Base-by-base conservation (phyloP, 345 rosid species). In the Eucalyptus lansdowneana region DNA sequence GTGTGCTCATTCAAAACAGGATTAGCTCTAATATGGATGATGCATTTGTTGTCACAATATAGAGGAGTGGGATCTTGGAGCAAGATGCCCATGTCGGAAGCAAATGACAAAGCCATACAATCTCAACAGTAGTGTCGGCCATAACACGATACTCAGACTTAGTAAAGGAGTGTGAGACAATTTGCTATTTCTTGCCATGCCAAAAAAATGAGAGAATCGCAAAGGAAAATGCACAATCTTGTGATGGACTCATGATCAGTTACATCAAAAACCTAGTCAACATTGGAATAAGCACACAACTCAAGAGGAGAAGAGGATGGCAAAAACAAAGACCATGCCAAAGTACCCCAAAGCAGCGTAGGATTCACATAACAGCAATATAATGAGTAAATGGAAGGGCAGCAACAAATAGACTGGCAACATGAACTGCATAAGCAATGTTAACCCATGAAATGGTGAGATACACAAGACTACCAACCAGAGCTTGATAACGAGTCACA, bases 341-440 rank as follows among this genome's bases (percentile, higher is more conserved):
- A 60, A 27, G 67, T 60, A 27, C 67, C 31, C n/a, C 4, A 6
- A 6, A 27, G 67, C 4, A 25, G 2, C 31, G 15, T 6, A 25
- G 0, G n/a, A 60, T 5, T 14, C 67, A 2, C 15, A 60, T 13
- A 25, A 27, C 4, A 27, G 0, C 67, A 27, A 0, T 29, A 25
- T 60, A 25, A 60, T 27, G 67, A 29, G 67, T 60, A 6, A 1
- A 60, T 0, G 2, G 15, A 60, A 29, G 67, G 40, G 40, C 1
- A 54, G 9, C 8, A 27, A 51, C 22, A 37, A 86, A 31, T 8
- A 0, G n/a, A 37, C n/a, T 49, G 34, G 17, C n/a, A n/a, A 50
- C 47, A 54, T 34, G 49, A 50, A 53, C 27, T 7, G 25, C 88
- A 50, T 87, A 87, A 34, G 62, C 58, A n/a, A 87, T 87, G 58